A percentile compares a stretch with the other conserved stretches of the same genome.
Evolutionary conservation across 768 basidiomycete species (phyloP).

Genomic region (Mycena vitilis): DNA sequence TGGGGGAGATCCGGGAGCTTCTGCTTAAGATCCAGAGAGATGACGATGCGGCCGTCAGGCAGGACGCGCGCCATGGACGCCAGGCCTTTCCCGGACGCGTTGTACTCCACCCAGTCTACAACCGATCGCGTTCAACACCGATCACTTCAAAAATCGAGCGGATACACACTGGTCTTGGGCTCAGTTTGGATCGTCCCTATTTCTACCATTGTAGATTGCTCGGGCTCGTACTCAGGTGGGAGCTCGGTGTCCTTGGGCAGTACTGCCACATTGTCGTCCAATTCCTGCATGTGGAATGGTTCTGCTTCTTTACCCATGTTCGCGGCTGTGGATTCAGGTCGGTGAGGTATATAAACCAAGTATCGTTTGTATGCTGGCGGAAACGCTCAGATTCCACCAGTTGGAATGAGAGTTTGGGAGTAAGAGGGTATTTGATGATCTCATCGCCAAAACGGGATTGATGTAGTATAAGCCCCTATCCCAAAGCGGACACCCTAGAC

Average conservation of each 20-base stretch:
- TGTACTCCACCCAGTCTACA: conserved; percentile 54
- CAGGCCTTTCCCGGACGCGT: conserved; percentile 54
- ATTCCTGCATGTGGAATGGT: conserved; percentile 41
- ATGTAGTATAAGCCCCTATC: neutral
- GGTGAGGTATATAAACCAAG: too few relatives aligned
- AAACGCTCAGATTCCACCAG: neutral
- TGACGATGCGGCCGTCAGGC: conserved; percentile 59
- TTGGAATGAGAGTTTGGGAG: neutral
- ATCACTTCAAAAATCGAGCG: neutral
- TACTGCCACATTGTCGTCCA: conserved; percentile 32
- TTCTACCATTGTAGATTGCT: conserved; percentile 32
- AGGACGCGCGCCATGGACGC: conserved; percentile 54
- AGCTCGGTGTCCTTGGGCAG: conserved; percentile 31
- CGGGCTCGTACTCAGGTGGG: conserved; percentile 26
- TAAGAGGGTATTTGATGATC: conserved; percentile 8
- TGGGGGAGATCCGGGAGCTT: conserved; percentile 62
- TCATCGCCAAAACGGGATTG: conserved; percentile 4
- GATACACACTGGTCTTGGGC: conserved; percentile 36
- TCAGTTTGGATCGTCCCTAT: conserved; percentile 40
- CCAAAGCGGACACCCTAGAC: too few relatives aligned
- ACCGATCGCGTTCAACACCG: neutral
- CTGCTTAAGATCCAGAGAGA: conserved; percentile 61
- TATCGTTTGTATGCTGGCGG: too few relatives aligned
- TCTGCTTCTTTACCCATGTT: conserved; percentile 17
- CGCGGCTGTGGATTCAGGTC: too few relatives aligned